Conservation (phyloP, 768 basidiomycete species). For the Mycena latifolia region DNA sequence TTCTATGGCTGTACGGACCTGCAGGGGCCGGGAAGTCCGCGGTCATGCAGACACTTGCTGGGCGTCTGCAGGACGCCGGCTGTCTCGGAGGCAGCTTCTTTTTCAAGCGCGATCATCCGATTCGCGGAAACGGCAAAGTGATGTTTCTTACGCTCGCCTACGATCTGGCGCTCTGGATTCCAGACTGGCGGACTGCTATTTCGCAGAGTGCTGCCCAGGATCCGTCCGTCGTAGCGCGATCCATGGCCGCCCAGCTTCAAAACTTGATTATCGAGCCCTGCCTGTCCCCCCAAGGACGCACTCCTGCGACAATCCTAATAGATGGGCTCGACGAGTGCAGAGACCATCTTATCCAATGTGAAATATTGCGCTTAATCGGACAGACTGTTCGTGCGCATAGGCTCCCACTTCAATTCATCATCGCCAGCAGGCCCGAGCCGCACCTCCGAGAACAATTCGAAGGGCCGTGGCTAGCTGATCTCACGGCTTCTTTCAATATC, state of each 20-base stretch:
- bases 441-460: background rate
- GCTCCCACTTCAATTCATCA: background rate
- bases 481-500: background rate
- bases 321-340: background rate
- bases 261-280: background rate
- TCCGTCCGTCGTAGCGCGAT: background rate
- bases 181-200: background rate
- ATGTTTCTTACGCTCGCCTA: background rate
- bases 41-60: background rate
- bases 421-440: background rate
- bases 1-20: background rate
- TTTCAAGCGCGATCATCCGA: background rate
- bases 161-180: background rate
- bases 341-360: background rate
- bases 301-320: background rate
- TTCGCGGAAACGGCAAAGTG: background rate
- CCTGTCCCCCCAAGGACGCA: background rate
- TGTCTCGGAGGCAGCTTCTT: background rate
- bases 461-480: background rate
- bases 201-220: background rate
- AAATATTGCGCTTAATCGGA: background rate
- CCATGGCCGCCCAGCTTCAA: background rate
- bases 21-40: background rate
- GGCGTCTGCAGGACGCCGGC: background rate
- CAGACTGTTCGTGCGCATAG: background rate